Conservation (phyloP, 306 rosid genomes). For the Sicyos edulis region DNA sequence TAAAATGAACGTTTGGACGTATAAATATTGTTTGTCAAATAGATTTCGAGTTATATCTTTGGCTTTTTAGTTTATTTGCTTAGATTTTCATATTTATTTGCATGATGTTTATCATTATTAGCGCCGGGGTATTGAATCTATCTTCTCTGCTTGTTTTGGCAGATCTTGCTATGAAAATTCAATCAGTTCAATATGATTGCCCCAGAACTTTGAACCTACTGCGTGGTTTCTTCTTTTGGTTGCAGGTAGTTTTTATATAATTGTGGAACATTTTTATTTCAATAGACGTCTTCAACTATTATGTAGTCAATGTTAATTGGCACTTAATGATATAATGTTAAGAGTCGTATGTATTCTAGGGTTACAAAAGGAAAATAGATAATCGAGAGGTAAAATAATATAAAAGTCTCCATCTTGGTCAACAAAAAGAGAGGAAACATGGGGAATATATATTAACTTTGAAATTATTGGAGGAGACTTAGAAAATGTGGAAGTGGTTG, state of each 20-base stretch:
- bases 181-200: constrained; percentile 26
- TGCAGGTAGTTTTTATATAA: constrained; percentile 40
- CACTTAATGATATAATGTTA: not conserved
- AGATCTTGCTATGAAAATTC: constrained; percentile 39
- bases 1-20: not conserved
- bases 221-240: constrained; percentile 73
- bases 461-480: not conserved
- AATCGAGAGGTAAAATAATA: not conserved
- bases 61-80: not conserved
- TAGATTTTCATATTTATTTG: not conserved
- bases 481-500: not conserved
- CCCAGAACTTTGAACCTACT: constrained; percentile 41
- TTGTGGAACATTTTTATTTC: constrained; percentile 1
- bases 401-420: not conserved
- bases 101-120: not conserved
- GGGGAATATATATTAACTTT: no score
- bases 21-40: not conserved
- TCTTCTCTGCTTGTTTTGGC: constrained; percentile 22
- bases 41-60: not conserved
- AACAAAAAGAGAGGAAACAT: not conserved
- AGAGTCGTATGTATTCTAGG: not conserved
- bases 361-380: not conserved
- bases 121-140: not conserved
- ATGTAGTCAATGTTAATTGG: not conserved
- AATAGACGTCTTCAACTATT: not conserved